Conservation (phyloP, 2,329 filamentous ascomycete species). For the Onygenales sp. region DNA sequence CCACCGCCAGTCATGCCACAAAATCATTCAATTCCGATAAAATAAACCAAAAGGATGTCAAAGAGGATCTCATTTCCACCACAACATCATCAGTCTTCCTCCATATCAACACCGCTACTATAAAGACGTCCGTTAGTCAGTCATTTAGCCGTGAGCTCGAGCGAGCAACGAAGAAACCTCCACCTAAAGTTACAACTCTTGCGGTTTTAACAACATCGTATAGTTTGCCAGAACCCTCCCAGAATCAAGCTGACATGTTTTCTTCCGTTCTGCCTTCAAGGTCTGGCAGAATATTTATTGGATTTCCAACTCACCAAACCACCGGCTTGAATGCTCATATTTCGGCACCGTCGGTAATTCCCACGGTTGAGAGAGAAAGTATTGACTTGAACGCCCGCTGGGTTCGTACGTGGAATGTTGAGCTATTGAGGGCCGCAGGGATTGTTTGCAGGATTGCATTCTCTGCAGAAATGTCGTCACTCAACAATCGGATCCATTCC, state of each 20-base stretch:
- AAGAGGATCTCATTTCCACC: conserved; percentile 61
- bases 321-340: conserved; percentile 90
- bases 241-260: conserved; percentile 60
- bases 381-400: conserved; percentile 94
- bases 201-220: conserved; percentile 87
- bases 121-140: conserved; percentile 64
- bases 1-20: conserved; percentile 41
- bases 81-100: conserved; percentile 78
- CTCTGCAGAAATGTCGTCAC: conserved; percentile 71
- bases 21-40: conserved; percentile 36
- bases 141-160: conserved; percentile 78
- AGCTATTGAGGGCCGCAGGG: conserved; percentile 82
- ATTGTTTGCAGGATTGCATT: conserved; percentile 86
- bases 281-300: conserved; percentile 89
- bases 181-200: conserved; percentile 76
- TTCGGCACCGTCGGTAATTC: conserved; percentile 90
- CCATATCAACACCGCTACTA: conserved; percentile 72
- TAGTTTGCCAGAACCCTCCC: conserved; percentile 63
- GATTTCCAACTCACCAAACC: conserved; percentile 94
- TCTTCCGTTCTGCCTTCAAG: conserved; percentile 81
- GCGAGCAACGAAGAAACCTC: conserved; percentile 92
- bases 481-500: conserved; percentile 52
- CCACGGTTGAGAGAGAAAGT: conserved; percentile 91
- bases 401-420: conserved; percentile 90
- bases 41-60: conserved; percentile 50